phyloP scores from a whole-genome alignment of 2,329 filamentous ascomycete genomes.

The Monilinia fructigena region DNA sequence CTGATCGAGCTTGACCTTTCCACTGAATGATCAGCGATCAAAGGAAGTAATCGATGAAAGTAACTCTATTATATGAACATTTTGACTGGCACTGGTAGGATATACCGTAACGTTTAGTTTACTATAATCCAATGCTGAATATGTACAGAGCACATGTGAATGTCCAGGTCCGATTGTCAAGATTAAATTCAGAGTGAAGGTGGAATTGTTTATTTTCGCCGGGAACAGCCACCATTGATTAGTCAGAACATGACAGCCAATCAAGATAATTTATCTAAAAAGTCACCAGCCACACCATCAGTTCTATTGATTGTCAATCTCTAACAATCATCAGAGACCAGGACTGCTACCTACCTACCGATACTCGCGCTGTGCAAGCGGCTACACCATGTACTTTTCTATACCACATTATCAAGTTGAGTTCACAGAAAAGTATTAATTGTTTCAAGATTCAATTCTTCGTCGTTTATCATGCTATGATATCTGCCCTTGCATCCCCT shows the following conservation, averaged over 20 bases:
- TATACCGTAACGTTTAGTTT: background rate
- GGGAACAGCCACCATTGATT: background rate
- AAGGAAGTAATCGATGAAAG: background rate
- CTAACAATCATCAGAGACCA: no score
- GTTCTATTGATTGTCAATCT: background rate
- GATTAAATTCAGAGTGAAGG: background rate
- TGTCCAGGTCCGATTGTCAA: background rate
- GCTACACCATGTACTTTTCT: background rate
- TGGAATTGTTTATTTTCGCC: conserved; percentile 7
- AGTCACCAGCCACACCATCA: no score
- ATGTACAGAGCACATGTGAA: background rate
- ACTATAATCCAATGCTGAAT: background rate
- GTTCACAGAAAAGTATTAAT: background rate
- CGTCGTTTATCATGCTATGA: background rate
- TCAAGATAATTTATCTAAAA: background rate
- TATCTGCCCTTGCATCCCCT: background rate
- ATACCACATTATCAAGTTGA: background rate
- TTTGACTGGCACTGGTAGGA: background rate
- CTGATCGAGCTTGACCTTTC: background rate
- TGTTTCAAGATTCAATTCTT: background rate
- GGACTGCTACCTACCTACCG: no score
- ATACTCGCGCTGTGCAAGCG: background rate
- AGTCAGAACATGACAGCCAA: background rate
- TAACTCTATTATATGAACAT: conserved; percentile 2
- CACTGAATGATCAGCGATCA: background rate